phyloP scores from a whole-genome alignment of 768 basidiomycete species.

The Hortiboletus campestris region DNA sequence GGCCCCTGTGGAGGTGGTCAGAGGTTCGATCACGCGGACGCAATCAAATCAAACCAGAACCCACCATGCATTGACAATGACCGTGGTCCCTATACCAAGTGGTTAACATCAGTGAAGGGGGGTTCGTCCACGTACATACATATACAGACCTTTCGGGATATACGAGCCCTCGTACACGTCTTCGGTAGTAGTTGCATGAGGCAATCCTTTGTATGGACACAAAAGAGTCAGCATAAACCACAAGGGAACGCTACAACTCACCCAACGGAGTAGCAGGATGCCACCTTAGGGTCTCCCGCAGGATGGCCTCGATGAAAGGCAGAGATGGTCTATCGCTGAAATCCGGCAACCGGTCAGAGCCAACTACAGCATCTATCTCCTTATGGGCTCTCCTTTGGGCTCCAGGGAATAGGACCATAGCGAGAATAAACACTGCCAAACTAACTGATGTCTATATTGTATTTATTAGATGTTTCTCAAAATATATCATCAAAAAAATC shows the following conservation, averaged over 20 bases:
- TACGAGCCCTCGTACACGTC: conserved; percentile 26
- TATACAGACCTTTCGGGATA: conserved; percentile 23
- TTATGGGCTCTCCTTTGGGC: conserved; percentile 22
- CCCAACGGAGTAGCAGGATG: conserved; percentile 22
- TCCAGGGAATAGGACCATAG: conserved; percentile 29
- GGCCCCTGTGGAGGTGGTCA: conserved; percentile 30
- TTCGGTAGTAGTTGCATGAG: conserved; percentile 18
- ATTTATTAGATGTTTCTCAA: neutral
- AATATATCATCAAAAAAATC: neutral
- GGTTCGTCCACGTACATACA: neutral
- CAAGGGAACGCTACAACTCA: conserved; percentile 5
- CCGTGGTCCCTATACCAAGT: conserved; percentile 13
- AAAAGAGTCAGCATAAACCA: neutral
- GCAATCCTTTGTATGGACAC: conserved; percentile 13
- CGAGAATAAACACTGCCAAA: conserved; percentile 25
- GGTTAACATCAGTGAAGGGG: neutral
- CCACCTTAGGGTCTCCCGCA: conserved; percentile 26
- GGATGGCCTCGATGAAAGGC: conserved; percentile 25
- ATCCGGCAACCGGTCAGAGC: conserved; percentile 17
- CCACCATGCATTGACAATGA: conserved; percentile 27
- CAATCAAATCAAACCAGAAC: neutral
- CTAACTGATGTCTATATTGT: conserved; percentile 18
- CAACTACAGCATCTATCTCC: conserved; percentile 25
- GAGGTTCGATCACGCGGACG: neutral
- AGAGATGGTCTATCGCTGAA: conserved; percentile 24